Evolutionary conservation across 1,139 yeast genomes (phyloP).

Genomic region (Blastobotrys persicus): DNA sequence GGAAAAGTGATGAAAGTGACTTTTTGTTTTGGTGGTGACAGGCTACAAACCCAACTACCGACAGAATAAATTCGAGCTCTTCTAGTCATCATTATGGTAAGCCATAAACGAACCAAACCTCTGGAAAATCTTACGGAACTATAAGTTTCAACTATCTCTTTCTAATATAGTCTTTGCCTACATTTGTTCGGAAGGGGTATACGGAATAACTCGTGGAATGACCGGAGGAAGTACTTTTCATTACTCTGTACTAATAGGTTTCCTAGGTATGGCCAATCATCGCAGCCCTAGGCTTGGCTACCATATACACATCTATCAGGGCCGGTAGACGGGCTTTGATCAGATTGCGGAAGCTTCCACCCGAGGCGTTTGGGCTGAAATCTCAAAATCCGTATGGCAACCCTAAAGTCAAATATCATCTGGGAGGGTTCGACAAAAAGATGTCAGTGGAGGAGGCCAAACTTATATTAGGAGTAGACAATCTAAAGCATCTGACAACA

Average conservation of each 20-base stretch:
- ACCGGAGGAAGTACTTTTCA: too few relatives aligned
- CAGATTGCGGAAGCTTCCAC: conserved; percentile 34
- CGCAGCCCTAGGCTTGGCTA: conserved; percentile 27
- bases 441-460: conserved; percentile 40
- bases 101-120: too few relatives aligned
- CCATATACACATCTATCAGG: conserved; percentile 30
- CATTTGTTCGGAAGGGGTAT: too few relatives aligned
- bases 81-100: neutral
- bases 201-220: too few relatives aligned
- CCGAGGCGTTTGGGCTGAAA: conserved; percentile 33
- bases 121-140: too few relatives aligned
- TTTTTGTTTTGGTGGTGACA: too few relatives aligned
- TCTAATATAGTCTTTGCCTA: too few relatives aligned
- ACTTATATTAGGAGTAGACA: conserved; percentile 34
- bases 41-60: too few relatives aligned
- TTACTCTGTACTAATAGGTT: neutral
- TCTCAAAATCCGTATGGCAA: conserved; percentile 17
- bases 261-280: conserved; percentile 24
- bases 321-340: conserved; percentile 38
- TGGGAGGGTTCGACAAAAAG: conserved; percentile 37
- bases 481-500: conserved; percentile 23
- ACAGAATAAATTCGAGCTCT: too few relatives aligned
- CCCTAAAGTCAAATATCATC: conserved; percentile 24
- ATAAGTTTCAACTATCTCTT: too few relatives aligned
- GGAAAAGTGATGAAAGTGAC: too few relatives aligned